These are phyloP conservation scores for Teratosphaeria nubilosa DNA, from an alignment of 2,329 filamentous ascomycete species.

Conservation along the genomic window DNA sequence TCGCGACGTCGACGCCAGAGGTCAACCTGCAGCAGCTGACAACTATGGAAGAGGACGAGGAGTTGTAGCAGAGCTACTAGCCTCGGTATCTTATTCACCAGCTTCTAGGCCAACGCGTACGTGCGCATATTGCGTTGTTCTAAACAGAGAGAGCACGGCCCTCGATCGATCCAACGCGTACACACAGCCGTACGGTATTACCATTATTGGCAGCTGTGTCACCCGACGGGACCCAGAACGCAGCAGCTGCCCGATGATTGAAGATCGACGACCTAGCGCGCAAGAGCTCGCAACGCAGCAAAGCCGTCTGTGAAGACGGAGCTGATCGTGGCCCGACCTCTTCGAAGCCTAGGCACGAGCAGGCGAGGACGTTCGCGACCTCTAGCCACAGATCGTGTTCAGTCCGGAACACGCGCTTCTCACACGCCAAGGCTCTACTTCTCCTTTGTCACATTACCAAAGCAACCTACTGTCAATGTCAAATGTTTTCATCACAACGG, in stretches of 20 bases:
- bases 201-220: no score
- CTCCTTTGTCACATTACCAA: neutral
- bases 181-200: no score
- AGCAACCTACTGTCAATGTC: neutral
- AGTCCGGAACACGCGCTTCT: neutral
- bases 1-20: constrained; percentile 22
- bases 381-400: no score
- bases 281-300: neutral
- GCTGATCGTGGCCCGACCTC: no score
- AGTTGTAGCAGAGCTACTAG: constrained; percentile 26
- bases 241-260: neutral
- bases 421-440: neutral
- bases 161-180: neutral
- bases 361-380: no score
- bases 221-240: no score
- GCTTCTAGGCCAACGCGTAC: neutral
- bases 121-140: neutral
- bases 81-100: neutral
- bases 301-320: no score
- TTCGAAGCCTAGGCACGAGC: no score
- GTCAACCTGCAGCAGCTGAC: constrained; percentile 8
- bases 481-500: neutral
- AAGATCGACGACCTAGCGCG: neutral
- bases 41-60: constrained; percentile 34
- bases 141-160: neutral